phyloP scores from a whole-genome alignment of 1,284 basidiomycete species.

The Laetiporus sulphureus region DNA sequence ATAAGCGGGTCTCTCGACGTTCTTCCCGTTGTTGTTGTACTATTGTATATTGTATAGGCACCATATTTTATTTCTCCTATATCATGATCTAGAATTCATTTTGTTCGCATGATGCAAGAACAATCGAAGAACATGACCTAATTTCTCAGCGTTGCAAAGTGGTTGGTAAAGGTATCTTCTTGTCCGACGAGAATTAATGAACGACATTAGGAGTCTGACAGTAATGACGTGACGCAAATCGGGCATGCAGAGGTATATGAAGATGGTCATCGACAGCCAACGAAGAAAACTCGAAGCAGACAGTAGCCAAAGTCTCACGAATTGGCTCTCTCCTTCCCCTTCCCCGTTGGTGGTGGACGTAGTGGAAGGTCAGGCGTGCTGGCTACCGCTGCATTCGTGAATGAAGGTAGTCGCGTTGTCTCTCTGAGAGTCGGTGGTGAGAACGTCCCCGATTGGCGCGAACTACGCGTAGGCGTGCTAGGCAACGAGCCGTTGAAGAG shows the following conservation, averaged over 20 bases:
- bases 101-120: too few relatives aligned
- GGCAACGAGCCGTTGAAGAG: slow-evolving; percentile 42
- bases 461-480: slow-evolving; percentile 36
- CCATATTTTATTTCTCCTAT: slow-evolving; percentile 7
- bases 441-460: slow-evolving; percentile 17
- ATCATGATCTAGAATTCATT: too few relatives aligned
- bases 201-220: too few relatives aligned
- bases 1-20: slow-evolving; percentile 16
- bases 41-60: slow-evolving; percentile 21
- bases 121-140: too few relatives aligned
- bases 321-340: slow-evolving; percentile 24
- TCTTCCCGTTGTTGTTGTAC: slow-evolving; percentile 19
- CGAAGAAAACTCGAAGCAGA: slow-evolving; percentile 1
- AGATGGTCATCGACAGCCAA: too few relatives aligned
- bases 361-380: slow-evolving; percentile 48
- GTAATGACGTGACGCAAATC: too few relatives aligned
- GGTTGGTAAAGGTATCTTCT: too few relatives aligned
- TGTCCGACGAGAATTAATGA: too few relatives aligned
- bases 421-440: slow-evolving; percentile 31
- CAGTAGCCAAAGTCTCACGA: slow-evolving; percentile 3
- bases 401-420: slow-evolving; percentile 42
- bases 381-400: slow-evolving; percentile 36
- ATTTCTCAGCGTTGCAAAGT: too few relatives aligned
- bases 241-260: too few relatives aligned
- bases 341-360: slow-evolving; percentile 33